phyloP scores from a whole-genome alignment of 768 basidiomycete genomes.

The Phlebiopsis gigantea region DNA sequence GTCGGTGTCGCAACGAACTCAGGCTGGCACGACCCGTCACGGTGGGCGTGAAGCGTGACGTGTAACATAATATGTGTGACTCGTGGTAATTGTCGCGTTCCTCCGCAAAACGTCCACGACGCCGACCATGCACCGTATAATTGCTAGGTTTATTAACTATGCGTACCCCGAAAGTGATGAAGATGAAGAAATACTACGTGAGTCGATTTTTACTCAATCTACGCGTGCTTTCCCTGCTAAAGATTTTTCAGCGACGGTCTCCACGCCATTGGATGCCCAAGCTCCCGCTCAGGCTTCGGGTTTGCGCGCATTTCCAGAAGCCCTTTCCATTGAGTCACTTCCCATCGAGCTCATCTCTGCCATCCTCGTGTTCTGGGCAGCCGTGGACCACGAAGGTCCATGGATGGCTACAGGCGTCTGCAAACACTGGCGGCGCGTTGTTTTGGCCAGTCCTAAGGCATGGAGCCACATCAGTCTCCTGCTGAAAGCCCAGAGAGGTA shows the following conservation, averaged over 20 bases:
- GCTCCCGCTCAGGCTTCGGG: background rate
- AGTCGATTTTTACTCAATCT: too few species aligned
- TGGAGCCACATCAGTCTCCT: conserved; percentile 11
- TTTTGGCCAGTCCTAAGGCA: conserved; percentile 5
- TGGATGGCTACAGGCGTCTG: conserved; percentile 15
- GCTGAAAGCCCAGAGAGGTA: background rate
- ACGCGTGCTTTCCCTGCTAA: background rate
- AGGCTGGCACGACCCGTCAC: background rate
- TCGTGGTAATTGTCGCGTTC: background rate
- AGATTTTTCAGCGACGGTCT: background rate
- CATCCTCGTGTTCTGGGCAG: conserved; percentile 10
- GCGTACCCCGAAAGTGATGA: background rate
- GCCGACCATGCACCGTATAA: too few species aligned
- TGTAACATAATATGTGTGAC: background rate
- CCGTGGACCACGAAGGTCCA: conserved; percentile 11
- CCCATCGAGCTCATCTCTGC: conserved; percentile 9
- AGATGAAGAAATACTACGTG: too few species aligned
- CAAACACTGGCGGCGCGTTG: conserved; percentile 11
- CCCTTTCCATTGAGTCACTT: background rate
- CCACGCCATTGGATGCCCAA: background rate
- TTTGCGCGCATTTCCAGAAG: background rate
- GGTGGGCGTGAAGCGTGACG: background rate
- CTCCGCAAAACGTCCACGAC: background rate
- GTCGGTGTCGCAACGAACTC: too few species aligned
- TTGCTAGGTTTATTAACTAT: background rate